Base-by-base conservation (phyloP, 2,329 filamentous ascomycete genomes). In the Alternaria panax region DNA sequence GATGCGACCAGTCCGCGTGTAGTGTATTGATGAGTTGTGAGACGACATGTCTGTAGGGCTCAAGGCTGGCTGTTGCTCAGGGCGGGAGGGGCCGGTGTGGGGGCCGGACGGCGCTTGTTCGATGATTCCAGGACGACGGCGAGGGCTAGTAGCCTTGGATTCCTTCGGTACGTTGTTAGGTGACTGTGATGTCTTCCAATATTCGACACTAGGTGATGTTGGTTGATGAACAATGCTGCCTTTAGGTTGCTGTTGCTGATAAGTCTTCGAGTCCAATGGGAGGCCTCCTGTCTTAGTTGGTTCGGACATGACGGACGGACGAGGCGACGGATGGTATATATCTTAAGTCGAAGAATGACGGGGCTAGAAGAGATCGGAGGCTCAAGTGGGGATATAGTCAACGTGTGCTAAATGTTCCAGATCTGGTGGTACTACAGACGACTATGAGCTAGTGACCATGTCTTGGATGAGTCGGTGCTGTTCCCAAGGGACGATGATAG, bases 1-100 rank as follows among this genome's bases (percentile, higher is more conserved):
- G 51, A 83, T 77, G 27, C 81, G 75, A 20, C 81, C 81, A 25
- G 81, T 83, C 62, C 75, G 77, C 20, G 81, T 83, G 65, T 79
- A 81, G 57, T 77, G 73, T 54, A 80, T 70, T 16, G 75, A 65
- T 34, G 60, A 56, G 30, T 69, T 57, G 30, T 74, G 69, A 38
- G 69, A 71, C 43, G 65, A 56, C 66, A 71, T 74, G 30, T 72
- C 69, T 20, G 65, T 66, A 51, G 77, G 73, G 67, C 73, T 77
- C 58, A 60, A 59, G 34, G 60, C 54, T 18, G 73, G 77, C 51
- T 66, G 71, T 65, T 75, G 70, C 40, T 74, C 66, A 28, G 68
- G 66, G 53, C 66, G 69, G 64, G 75, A 72, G 64, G 71, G 68
- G 53, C 66, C 65, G 63, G 59, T 48, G 66, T 71, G 64, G 64